Conservation (phyloP, 176 grass and related monocot genomes). For the Raddia distichophylla region DNA sequence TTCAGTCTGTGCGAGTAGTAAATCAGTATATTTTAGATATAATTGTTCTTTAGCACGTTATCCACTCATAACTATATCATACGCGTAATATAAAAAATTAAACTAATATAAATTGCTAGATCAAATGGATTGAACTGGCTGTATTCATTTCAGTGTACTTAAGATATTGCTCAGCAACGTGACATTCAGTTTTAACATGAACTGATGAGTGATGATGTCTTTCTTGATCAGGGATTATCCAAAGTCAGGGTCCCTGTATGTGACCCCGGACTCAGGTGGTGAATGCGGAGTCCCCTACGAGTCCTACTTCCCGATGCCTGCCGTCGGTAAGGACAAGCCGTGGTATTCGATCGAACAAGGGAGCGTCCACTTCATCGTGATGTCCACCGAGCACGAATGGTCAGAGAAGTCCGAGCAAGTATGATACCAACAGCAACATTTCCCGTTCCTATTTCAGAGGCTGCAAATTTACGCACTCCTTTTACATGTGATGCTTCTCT, state of each 20-base stretch:
- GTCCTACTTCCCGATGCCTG: slow-evolving; percentile 81
- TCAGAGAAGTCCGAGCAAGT: slow-evolving; percentile 68
- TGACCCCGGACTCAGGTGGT: slow-evolving; percentile 72
- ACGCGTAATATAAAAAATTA: too few relatives aligned
- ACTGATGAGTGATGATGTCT: not conserved
- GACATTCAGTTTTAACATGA: not conserved
- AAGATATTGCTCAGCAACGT: not conserved
- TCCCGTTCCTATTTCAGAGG: not conserved
- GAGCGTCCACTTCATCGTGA: slow-evolving; percentile 69
- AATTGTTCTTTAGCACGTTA: too few relatives aligned
- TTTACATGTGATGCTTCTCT: slow-evolving; percentile 23
- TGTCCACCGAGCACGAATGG: slow-evolving; percentile 83
- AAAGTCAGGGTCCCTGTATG: slow-evolving; percentile 60
- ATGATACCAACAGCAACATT: not conserved
- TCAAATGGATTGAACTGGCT: too few relatives aligned
- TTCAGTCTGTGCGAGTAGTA: too few relatives aligned
- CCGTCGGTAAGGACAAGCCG: slow-evolving; percentile 60
- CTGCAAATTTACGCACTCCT: not conserved
- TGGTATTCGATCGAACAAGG: slow-evolving; percentile 94
- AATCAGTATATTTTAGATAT: too few relatives aligned
- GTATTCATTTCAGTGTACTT: too few relatives aligned
- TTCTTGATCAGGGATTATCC: slow-evolving; percentile 63
- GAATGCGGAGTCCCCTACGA: slow-evolving; percentile 91
- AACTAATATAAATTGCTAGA: too few relatives aligned
- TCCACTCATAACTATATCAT: too few relatives aligned